Percentiles rank a stretch among this genome's conserved stretches.
These are phyloP conservation scores for Marvania coccoides DNA, from an alignment of 139 green algal genomes.

Conservation along the genomic window DNA sequence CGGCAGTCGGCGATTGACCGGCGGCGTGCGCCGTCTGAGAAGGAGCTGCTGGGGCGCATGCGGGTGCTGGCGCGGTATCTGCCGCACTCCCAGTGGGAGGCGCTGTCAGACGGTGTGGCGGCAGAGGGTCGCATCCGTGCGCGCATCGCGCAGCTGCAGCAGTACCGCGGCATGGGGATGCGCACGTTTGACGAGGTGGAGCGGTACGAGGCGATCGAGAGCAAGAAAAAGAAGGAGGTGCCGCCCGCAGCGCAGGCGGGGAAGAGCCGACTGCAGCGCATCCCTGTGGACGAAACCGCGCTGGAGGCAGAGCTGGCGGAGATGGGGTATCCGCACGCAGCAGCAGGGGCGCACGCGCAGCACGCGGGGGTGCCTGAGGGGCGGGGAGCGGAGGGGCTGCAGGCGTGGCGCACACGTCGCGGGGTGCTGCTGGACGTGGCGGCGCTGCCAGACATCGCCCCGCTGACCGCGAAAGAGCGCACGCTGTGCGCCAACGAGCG, in stretches of 20 bases:
- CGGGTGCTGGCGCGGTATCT: slow-evolving; percentile 78
- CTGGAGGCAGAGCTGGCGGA: neutral
- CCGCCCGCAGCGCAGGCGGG: neutral
- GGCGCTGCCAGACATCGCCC: slow-evolving; percentile 54
- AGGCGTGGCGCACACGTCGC: slow-evolving; percentile 39
- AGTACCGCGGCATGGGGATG: slow-evolving; percentile 56
- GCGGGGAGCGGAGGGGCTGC: slow-evolving; percentile 21
- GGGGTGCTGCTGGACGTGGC: slow-evolving; percentile 68
- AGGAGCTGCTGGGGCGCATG: slow-evolving; percentile 55
- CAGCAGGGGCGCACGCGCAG: neutral
- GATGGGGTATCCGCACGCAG: neutral
- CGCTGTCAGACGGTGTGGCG: slow-evolving; percentile 63
- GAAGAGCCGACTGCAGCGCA: slow-evolving; percentile 1
- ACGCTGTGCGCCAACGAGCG: slow-evolving; percentile 60
- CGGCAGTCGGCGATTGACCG: slow-evolving; percentile 47
- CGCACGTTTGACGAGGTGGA: slow-evolving; percentile 68
- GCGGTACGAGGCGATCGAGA: slow-evolving; percentile 36
- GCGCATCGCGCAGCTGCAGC: slow-evolving; percentile 77
- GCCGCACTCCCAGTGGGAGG: slow-evolving; percentile 61
- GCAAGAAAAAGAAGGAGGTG: neutral
- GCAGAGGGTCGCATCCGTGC: slow-evolving; percentile 71
- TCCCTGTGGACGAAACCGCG: slow-evolving; percentile 1
- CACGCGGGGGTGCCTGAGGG: neutral
- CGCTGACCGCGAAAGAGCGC: slow-evolving; percentile 55
- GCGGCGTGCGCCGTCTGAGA: slow-evolving; percentile 50